phyloP scores from a whole-genome alignment of 2,329 filamentous ascomycete species.

The Cercospora canescens region DNA sequence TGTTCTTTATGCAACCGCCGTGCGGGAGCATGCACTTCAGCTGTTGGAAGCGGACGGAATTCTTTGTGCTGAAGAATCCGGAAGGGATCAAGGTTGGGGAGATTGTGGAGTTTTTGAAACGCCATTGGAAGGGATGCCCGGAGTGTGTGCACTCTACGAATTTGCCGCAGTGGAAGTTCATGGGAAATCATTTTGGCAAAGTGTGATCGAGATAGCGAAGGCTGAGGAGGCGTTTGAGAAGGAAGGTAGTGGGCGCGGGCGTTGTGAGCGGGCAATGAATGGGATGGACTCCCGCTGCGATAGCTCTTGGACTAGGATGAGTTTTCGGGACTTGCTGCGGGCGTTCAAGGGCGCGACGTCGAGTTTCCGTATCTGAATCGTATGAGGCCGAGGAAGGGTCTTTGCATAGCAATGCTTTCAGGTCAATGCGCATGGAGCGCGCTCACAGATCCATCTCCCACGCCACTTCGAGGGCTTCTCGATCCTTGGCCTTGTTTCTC shows the following conservation, averaged over 20 bases:
- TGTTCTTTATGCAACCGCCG: background rate
- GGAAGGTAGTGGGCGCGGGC: background rate
- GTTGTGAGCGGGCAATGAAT: background rate
- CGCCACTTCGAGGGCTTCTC: slow-evolving; percentile 79
- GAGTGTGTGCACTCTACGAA: background rate
- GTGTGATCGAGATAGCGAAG: background rate
- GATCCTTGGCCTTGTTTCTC: slow-evolving; percentile 73
- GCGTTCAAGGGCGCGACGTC: background rate
- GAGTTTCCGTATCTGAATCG: no score
- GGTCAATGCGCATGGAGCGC: background rate
- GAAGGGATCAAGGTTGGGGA: background rate
- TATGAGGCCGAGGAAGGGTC: background rate
- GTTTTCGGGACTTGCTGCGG: background rate
- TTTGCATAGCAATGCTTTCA: background rate
- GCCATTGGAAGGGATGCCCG: no score
- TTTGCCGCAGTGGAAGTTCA: background rate
- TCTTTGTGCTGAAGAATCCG: background rate
- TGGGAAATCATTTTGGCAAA: background rate
- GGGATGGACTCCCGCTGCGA: background rate
- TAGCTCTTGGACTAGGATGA: background rate
- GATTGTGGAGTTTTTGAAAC: background rate
- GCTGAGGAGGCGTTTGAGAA: background rate
- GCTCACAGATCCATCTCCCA: slow-evolving; percentile 80
- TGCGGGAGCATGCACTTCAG: background rate
- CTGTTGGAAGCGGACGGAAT: background rate